A percentile compares a stretch with the other conserved stretches of the same genome.
Evolutionary conservation across 805 yeast species (phyloP).

Genomic region (Huiozyma naganishii): DNA sequence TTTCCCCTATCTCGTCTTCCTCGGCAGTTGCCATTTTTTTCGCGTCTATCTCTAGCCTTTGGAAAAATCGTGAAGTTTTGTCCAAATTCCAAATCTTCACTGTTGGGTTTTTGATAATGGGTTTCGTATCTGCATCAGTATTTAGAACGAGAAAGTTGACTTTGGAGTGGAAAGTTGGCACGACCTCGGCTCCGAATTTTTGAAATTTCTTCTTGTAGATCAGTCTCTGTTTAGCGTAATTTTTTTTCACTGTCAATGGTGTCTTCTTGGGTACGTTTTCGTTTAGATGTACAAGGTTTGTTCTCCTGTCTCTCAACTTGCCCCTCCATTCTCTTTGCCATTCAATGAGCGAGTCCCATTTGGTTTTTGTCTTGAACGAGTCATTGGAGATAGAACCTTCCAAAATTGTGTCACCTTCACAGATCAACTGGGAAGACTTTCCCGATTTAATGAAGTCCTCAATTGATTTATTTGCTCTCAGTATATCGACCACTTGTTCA

Average conservation of each 20-base stretch:
- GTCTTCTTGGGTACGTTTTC: constrained; percentile 10
- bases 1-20: neutral
- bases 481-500: neutral
- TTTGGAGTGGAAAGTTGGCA: constrained; percentile 43
- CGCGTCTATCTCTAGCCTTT: constrained; percentile 39
- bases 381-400: constrained; percentile 1
- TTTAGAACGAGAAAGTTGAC: constrained; percentile 63
- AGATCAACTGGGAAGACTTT: neutral
- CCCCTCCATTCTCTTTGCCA: constrained; percentile 58
- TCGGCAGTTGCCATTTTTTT: constrained; percentile 5
- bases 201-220: constrained; percentile 18
- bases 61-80: constrained; percentile 67
- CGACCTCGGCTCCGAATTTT: constrained; percentile 43
- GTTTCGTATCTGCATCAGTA: neutral
- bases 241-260: constrained; percentile 1
- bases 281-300: constrained; percentile 43
- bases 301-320: constrained; percentile 41
- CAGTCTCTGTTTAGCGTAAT: neutral
- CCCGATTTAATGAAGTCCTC: constrained; percentile 2
- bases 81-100: constrained; percentile 81
- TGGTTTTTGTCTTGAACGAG: constrained; percentile 2
- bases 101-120: constrained; percentile 8
- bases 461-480: neutral
- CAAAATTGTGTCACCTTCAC: neutral
- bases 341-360: constrained; percentile 28